These are phyloP conservation scores for Collybiopsis luxurians DNA, from an alignment of 768 basidiomycete species.

Conservation along the genomic window DNA sequence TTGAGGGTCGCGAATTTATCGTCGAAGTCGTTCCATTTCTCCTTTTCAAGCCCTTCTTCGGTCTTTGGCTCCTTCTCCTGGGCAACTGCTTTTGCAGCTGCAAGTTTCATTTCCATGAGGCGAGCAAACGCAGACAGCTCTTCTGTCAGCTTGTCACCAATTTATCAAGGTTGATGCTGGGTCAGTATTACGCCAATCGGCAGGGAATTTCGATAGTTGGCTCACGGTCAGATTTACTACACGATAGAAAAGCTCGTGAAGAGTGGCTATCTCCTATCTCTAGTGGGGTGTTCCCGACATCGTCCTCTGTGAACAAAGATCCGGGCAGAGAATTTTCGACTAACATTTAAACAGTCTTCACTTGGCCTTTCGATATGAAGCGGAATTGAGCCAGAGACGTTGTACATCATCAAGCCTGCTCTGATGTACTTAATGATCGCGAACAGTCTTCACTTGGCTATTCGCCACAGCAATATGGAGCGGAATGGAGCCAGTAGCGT, in stretches of 20 bases:
- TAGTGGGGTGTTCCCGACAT: constrained; percentile 40
- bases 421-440: no score
- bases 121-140: constrained; percentile 24
- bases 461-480: constrained; percentile 45
- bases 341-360: constrained; percentile 37
- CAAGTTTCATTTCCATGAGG: constrained; percentile 26
- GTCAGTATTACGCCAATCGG: neutral
- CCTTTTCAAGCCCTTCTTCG: constrained; percentile 7
- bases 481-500: constrained; percentile 49
- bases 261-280: constrained; percentile 35
- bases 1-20: constrained; percentile 17
- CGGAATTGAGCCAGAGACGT: no score
- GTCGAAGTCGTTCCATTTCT: constrained; percentile 4
- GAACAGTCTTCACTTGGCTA: constrained; percentile 31
- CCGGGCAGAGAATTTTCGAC: constrained; percentile 35
- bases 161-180: constrained; percentile 9
- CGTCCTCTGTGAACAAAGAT: constrained; percentile 46
- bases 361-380: constrained; percentile 29
- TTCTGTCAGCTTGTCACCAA: constrained; percentile 17
- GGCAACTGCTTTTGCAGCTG: constrained; percentile 15
- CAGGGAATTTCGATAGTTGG: neutral
- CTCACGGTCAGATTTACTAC: neutral
- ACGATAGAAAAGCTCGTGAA: constrained; percentile 25
- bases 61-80: constrained; percentile 7
- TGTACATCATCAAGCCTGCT: no score